Percentiles rank a stretch among this genome's conserved stretches.
phyloP scores from a whole-genome alignment of 2,329 filamentous ascomycete species.

The Pseudogymnoascus sp. region DNA sequence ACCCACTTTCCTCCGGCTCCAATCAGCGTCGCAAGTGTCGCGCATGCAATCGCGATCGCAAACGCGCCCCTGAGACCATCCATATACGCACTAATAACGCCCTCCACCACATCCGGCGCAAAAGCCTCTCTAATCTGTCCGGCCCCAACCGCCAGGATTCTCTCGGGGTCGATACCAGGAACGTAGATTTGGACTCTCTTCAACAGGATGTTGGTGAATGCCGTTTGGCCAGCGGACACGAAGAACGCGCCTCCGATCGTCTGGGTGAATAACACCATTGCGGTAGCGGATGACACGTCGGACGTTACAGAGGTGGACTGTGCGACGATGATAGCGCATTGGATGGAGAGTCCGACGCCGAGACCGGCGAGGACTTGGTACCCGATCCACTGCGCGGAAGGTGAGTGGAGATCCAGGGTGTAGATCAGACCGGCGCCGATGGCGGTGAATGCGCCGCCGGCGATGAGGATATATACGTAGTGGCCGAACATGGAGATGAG shows the following conservation, averaged over 20 bases:
- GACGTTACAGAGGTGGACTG: slow-evolving; percentile 31
- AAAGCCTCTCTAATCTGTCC: slow-evolving; percentile 50
- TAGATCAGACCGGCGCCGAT: slow-evolving; percentile 47
- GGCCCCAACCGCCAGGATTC: slow-evolving; percentile 37
- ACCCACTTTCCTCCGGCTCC: slow-evolving; percentile 31
- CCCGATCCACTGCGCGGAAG: slow-evolving; percentile 45
- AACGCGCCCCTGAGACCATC: slow-evolving; percentile 55
- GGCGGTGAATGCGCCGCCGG: slow-evolving; percentile 23
- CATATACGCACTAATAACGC: slow-evolving; percentile 55
- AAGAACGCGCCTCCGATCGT: slow-evolving; percentile 43
- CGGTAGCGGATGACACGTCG: slow-evolving; percentile 40
- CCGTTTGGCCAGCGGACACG: slow-evolving; percentile 40
- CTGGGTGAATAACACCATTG: slow-evolving; percentile 40
- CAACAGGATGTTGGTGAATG: slow-evolving; percentile 39
- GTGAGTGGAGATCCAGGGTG: slow-evolving; percentile 41
- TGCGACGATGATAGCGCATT: slow-evolving; percentile 31
- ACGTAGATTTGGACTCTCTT: slow-evolving; percentile 27
- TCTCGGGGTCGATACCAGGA: slow-evolving; percentile 30
- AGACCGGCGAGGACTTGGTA: slow-evolving; percentile 49
- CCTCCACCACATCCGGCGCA: slow-evolving; percentile 36
- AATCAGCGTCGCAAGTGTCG: slow-evolving; percentile 32
- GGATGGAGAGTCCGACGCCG: slow-evolving; percentile 49
- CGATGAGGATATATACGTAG: slow-evolving; percentile 30
- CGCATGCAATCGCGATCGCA: slow-evolving; percentile 46
- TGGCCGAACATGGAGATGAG: slow-evolving; percentile 29